Percentiles rank a stretch among this genome's conserved stretches.
phyloP scores from a whole-genome alignment of 139 green algal species.

The Raphidocelis subcapitata region DNA sequence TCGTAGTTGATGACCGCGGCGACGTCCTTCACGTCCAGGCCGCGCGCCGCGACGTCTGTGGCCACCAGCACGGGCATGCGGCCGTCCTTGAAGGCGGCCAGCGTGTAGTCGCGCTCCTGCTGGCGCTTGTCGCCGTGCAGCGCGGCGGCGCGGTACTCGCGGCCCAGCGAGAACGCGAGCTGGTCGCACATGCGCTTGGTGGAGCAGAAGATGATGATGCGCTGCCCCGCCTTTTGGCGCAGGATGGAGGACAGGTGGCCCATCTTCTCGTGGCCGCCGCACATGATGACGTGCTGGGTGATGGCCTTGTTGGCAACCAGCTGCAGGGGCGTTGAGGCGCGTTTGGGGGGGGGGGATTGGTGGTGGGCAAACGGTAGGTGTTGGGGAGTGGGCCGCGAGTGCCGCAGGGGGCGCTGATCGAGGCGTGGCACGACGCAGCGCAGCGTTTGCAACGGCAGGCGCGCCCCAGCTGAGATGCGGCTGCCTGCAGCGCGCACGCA shows the following conservation, averaged over 20 bases:
- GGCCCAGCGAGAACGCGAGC: conserved; percentile 50
- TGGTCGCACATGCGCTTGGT: conserved; percentile 96
- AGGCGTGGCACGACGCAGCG: too few species aligned
- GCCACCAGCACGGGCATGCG: conserved; percentile 84
- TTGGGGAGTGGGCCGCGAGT: too few species aligned
- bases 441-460: too few species aligned
- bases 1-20: conserved; percentile 82
- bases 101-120: conserved; percentile 86
- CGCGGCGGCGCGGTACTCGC: conserved; percentile 65
- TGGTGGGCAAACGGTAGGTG: too few species aligned
- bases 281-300: conserved; percentile 71
- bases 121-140: conserved; percentile 98
- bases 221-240: conserved; percentile 53
- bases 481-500: too few species aligned
- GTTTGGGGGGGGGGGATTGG: too few species aligned
- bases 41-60: conserved; percentile 96
- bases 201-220: conserved; percentile 88
- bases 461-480: too few species aligned
- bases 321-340: neutral
- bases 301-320: conserved; percentile 92
- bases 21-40: conserved; percentile 90
- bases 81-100: conserved; percentile 85
- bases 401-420: too few species aligned
- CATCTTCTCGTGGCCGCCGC: conserved; percentile 69
- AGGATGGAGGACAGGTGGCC: conserved; percentile 66